Evolutionary conservation across 2,329 filamentous ascomycete genomes (phyloP).

Genomic region (Aureobasidium uvarum): DNA sequence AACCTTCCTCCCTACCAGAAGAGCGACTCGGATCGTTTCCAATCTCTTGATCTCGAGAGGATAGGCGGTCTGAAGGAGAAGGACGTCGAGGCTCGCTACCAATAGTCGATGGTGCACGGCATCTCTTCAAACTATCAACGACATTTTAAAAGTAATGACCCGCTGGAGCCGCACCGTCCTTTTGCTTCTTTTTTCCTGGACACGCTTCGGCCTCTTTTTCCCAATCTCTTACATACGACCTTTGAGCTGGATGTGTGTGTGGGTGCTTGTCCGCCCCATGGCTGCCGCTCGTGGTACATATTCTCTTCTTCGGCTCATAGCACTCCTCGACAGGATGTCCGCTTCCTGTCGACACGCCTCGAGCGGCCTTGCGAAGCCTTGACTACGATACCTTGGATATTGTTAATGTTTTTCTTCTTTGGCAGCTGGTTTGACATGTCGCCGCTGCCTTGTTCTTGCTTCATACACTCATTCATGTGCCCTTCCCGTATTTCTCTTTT

Average conservation of each 20-base stretch:
- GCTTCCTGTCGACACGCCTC: background rate
- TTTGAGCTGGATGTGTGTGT: conserved; percentile 19
- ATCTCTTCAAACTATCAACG: conserved; percentile 9
- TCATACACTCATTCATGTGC: conserved; percentile 17
- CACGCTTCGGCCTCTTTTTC: conserved; percentile 6
- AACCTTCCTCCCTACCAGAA: conserved; percentile 88
- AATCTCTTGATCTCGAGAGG: conserved; percentile 89
- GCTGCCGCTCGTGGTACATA: conserved; percentile 26
- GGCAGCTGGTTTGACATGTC: background rate
- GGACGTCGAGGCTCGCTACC: conserved; percentile 43
- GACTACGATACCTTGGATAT: conserved; percentile 13
- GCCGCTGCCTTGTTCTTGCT: conserved; percentile 3
- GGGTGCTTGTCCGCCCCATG: conserved; percentile 18
- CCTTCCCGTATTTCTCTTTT: conserved; percentile 10
- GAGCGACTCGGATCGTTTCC: conserved; percentile 71
- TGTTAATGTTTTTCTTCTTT: conserved; percentile 26
- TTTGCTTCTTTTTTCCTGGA: conserved; percentile 14
- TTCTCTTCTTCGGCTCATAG: background rate
- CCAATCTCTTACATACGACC: conserved; percentile 18
- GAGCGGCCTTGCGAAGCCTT: background rate
- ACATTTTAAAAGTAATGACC: conserved; percentile 26
- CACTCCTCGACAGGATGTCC: background rate
- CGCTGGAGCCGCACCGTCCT: conserved; percentile 3
- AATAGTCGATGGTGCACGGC: conserved; percentile 13
- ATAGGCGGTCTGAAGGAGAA: conserved; percentile 96